Base-by-base conservation (phyloP, 306 rosid species). In the Spatholobus suberectus region DNA sequence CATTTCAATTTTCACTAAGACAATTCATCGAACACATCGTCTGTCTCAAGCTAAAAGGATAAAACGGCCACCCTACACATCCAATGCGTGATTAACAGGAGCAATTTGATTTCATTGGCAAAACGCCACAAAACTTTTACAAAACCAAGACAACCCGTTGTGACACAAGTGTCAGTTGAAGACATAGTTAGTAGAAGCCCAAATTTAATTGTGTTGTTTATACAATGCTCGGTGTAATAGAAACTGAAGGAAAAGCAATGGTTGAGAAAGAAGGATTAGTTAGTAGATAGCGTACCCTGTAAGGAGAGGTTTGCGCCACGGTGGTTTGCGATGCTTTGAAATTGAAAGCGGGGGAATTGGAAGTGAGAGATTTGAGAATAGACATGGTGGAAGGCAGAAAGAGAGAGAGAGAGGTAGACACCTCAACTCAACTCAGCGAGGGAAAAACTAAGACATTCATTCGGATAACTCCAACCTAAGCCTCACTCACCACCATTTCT, bases 271-370 rank as follows among this genome's bases (percentile, higher is more conserved):
- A 17, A 34, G 27, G 1, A 65, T 15, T 6, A 17, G 8, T 27
- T 59, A 58, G 68, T 17, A 0, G 26, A 11, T 63, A 89, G 21
- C 3, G 15, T 84, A 94, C 98, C 89, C 76, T 73, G 81, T 87
- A 92, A 15, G 97, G 83, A 80, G 97, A 86, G 78, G 92, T 11
- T 18, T 85, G 88, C 12, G 74, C 54, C 82, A 89, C 47, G 80
- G 94, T 77, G 73, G 92, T 85, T 62, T 88, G 87, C 27, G 77
- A 68, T 43, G 88, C 79, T 62, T 84, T 87, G 80, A 85, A 29
- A 46, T 83, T 86, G 77, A 84, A 26, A 52, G 91, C 72, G 6
- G 90, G 85, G 34, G 93, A 88, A 87, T 73, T 87, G 7, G 94
- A 73, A 65, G 92, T 85, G 58, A 89, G 78, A 73, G 93, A 88